Base-by-base conservation (phyloP, 106 monocot genomes). In the Dendrobium huoshanense region DNA sequence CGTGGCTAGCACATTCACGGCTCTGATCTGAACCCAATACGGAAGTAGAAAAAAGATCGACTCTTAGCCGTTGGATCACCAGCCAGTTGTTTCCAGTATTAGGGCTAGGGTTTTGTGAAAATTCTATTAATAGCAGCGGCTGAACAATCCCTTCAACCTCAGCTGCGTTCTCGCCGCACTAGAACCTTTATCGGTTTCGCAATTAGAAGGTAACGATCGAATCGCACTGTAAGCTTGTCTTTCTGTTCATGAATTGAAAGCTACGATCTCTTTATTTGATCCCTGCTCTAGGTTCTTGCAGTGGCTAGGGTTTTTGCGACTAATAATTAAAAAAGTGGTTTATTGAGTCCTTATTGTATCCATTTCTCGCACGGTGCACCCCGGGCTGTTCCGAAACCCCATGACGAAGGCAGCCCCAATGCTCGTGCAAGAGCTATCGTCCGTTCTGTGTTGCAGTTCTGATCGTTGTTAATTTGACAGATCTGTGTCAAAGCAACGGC, bases 401-500 rank as follows among this genome's bases (percentile, higher is more conserved):
- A 65, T 65, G 64, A 65, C 64, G 64, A 65, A 22, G 64, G 64
- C 8, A 67, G 86, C 83, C 87, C 87, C 83, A 83, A 78, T 77
- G 77, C 80, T 70, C 55, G 64, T 65, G 64, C 64, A 7, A 65
- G n/a, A 65, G 22, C 64, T 20, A 24, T 25, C 64, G 64, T 25
- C 64, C 24, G 51, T 51, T 13, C 31, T 70, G 85, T 82, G 88
- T 88, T 88, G 80, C 85, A 88, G 88, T 40, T 82, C 79, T 15
- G 77, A 17, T 82, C 31, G 45, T 74, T 22, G 18, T 67, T 13
- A 41, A 61, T 22, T 25, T 73, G 81, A 78, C 54, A 74, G 85
- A 82, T 88, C 82, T 88, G 88, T 80, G 85, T 88, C 88, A 88
- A 75, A 77, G 80, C 24, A 61, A 74, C 72, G 83, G 72, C 80